Percentiles rank a stretch among this genome's conserved stretches.
These are phyloP conservation scores for Paecilomyces sp. DNA, from an alignment of 2,329 filamentous ascomycete genomes.

Conservation along the genomic window DNA sequence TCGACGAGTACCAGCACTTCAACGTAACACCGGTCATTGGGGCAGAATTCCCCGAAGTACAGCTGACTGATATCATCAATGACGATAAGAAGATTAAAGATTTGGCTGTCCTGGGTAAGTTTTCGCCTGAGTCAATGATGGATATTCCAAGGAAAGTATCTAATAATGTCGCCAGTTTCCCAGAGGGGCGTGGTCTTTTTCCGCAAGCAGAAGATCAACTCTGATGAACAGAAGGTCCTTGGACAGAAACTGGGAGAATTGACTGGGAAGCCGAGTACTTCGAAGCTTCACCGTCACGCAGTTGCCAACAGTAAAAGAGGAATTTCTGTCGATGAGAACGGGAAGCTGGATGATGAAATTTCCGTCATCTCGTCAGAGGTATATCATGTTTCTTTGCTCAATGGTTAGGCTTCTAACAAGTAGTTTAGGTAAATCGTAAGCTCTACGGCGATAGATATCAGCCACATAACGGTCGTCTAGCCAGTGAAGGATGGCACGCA, in stretches of 20 bases:
- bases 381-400: not conserved
- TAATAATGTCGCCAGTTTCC: slow-evolving; percentile 26
- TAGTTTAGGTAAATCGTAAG: slow-evolving; percentile 6
- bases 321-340: slow-evolving; percentile 19
- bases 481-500: slow-evolving; percentile 31
- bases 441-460: slow-evolving; percentile 25
- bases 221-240: slow-evolving; percentile 5
- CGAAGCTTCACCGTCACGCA: slow-evolving; percentile 28
- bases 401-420: not conserved
- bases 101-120: slow-evolving; percentile 20
- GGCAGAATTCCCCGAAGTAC: slow-evolving; percentile 30
- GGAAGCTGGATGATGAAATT: slow-evolving; percentile 35
- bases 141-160: not conserved
- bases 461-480: slow-evolving; percentile 16
- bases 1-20: slow-evolving; percentile 31
- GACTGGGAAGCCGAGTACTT: slow-evolving; percentile 30
- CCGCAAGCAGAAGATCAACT: slow-evolving; percentile 1
- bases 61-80: slow-evolving; percentile 27
- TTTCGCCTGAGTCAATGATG: not conserved
- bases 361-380: slow-evolving; percentile 30
- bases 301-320: slow-evolving; percentile 36
- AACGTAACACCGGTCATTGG: slow-evolving; percentile 42
- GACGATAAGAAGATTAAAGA: slow-evolving; percentile 32
- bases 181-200: slow-evolving; percentile 35
- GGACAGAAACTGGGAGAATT: slow-evolving; percentile 24